phyloP scores from a whole-genome alignment of 2,329 filamentous ascomycete species.

The Akanthomyces lecanii region DNA sequence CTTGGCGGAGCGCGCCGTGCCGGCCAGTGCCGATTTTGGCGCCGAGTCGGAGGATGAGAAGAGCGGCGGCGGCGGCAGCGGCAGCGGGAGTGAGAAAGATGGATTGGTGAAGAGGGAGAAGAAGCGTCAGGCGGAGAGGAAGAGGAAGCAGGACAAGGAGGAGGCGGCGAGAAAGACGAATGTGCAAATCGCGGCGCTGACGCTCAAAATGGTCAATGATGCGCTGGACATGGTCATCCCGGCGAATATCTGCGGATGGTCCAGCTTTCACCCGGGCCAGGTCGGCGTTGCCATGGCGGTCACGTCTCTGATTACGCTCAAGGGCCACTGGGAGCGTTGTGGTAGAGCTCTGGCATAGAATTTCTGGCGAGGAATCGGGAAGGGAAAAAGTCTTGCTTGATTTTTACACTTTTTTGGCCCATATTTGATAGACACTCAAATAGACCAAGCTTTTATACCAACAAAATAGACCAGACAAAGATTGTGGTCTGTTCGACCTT shows the following conservation, averaged over 20 bases:
- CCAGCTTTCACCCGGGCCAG: constrained; percentile 44
- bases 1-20: constrained; percentile 33
- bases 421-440: background rate
- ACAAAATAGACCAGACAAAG: background rate
- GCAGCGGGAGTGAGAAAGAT: background rate
- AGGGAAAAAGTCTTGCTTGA: background rate
- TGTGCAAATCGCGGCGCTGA: constrained; percentile 32
- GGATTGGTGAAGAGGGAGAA: background rate
- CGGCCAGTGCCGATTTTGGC: constrained; percentile 25
- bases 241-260: constrained; percentile 56
- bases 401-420: background rate
- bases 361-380: background rate
- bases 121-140: constrained; percentile 27
- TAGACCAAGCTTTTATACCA: constrained; percentile 1
- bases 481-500: background rate
- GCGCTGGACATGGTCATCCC: constrained; percentile 60
- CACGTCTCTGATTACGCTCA: constrained; percentile 57
- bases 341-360: background rate
- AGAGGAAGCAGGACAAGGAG: constrained; percentile 32
- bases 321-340: constrained; percentile 57
- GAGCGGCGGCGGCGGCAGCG: constrained; percentile 16
- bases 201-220: constrained; percentile 51
- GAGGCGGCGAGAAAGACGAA: constrained; percentile 30
- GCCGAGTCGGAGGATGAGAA: constrained; percentile 18
- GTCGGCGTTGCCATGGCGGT: constrained; percentile 57